A percentile compares a stretch with the other conserved stretches of the same genome.
phyloP scores from a whole-genome alignment of 768 basidiomycete genomes.

The Podaxis rugospora region DNA sequence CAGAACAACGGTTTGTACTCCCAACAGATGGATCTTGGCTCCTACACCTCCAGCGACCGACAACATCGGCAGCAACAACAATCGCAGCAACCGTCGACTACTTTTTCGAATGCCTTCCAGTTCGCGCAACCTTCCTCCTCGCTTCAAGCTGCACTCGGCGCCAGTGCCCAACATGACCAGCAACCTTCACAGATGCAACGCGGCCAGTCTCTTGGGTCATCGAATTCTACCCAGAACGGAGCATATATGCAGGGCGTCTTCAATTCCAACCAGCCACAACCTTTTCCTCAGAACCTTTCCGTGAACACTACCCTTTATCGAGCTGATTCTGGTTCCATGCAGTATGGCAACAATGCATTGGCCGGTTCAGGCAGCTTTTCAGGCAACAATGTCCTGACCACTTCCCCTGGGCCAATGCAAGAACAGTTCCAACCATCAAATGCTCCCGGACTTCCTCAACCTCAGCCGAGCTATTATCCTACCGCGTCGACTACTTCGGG shows the following conservation, averaged over 20 bases:
- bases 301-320: constrained; percentile 13
- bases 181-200: constrained; percentile 14
- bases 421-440: constrained; percentile 20
- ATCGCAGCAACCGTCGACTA: constrained; percentile 12
- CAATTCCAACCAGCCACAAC: constrained; percentile 10
- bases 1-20: constrained; percentile 12
- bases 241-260: constrained; percentile 13
- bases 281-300: constrained; percentile 6
- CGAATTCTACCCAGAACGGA: constrained; percentile 7
- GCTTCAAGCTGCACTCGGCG: constrained; percentile 19
- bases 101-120: constrained; percentile 11
- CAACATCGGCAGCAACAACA: constrained; percentile 17
- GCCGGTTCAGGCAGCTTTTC: constrained; percentile 13
- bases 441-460: constrained; percentile 11
- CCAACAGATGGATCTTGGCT: constrained; percentile 28
- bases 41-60: constrained; percentile 15
- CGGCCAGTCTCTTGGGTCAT: constrained; percentile 7
- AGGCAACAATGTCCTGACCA: constrained; percentile 11
- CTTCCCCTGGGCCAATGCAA: constrained; percentile 25
- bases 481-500: constrained; percentile 10
- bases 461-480: constrained; percentile 21
- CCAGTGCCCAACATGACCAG: constrained; percentile 12
- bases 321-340: background rate
- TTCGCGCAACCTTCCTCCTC: constrained; percentile 16
- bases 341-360: constrained; percentile 6